Conservation (phyloP, 768 basidiomycete species). For the Lenzites betulinus region DNA sequence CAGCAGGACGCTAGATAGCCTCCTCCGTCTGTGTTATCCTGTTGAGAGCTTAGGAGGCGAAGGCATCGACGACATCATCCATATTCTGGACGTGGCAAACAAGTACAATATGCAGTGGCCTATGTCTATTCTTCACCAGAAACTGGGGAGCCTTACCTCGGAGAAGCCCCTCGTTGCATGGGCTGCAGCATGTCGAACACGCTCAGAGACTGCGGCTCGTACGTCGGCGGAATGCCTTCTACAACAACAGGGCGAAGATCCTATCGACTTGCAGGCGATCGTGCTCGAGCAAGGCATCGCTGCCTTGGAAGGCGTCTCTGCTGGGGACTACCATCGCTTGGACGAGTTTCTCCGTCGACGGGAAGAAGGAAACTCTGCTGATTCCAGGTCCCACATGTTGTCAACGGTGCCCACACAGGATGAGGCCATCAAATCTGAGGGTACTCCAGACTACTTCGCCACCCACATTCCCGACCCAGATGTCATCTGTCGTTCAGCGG, state of each 20-base stretch:
- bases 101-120: conserved; percentile 1
- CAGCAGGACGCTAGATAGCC: conserved; percentile 1
- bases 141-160: background rate
- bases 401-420: background rate
- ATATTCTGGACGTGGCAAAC: background rate
- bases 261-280: background rate
- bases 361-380: too few species aligned
- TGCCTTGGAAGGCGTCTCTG: background rate
- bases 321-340: background rate
- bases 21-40: conserved; percentile 13
- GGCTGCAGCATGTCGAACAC: too few species aligned
- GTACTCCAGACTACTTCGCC: background rate
- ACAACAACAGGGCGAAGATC: background rate
- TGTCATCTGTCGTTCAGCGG: background rate
- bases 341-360: background rate
- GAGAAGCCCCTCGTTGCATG: background rate
- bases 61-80: background rate
- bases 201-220: background rate
- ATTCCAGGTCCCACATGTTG: background rate
- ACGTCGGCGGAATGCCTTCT: background rate
- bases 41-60: background rate
- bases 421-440: background rate
- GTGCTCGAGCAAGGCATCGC: background rate
- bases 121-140: background rate
- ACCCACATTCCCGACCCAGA: background rate